A percentile compares a stretch with the other conserved stretches of the same genome.
phyloP scores from a whole-genome alignment of 768 basidiomycete genomes.

The Lentinula boryana region DNA sequence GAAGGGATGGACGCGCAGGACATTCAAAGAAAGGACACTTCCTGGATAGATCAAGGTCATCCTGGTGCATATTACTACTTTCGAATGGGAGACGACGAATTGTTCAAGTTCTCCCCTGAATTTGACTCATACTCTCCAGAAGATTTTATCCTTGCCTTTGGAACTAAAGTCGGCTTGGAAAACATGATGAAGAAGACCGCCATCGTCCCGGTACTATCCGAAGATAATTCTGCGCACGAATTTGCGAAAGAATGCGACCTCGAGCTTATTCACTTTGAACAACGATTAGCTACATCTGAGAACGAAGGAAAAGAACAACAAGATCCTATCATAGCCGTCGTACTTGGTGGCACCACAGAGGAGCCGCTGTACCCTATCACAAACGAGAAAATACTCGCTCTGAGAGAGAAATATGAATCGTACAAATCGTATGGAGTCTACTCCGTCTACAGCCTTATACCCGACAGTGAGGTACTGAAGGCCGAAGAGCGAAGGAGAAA shows the following conservation, averaged over 20 bases:
- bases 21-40: neutral
- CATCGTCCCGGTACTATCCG: neutral
- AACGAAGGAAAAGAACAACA: neutral
- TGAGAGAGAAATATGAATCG: neutral
- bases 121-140: neutral
- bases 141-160: neutral
- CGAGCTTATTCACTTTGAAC: neutral
- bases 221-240: neutral
- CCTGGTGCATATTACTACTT: slow-evolving; percentile 4
- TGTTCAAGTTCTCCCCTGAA: neutral
- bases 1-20: neutral
- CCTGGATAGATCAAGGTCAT: neutral
- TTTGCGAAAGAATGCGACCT: neutral
- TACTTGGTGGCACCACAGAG: neutral
- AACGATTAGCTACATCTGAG: neutral
- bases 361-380: neutral
- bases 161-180: neutral
- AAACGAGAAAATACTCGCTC: neutral
- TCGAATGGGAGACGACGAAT: slow-evolving; percentile 3
- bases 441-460: neutral
- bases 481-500: neutral
- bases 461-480: neutral
- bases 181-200: neutral
- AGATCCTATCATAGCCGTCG: neutral
- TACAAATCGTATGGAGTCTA: slow-evolving; percentile 3